These are phyloP conservation scores for Chenopodium suecicum DNA, from an alignment of 148 eudicot species.

Conservation along the genomic window DNA sequence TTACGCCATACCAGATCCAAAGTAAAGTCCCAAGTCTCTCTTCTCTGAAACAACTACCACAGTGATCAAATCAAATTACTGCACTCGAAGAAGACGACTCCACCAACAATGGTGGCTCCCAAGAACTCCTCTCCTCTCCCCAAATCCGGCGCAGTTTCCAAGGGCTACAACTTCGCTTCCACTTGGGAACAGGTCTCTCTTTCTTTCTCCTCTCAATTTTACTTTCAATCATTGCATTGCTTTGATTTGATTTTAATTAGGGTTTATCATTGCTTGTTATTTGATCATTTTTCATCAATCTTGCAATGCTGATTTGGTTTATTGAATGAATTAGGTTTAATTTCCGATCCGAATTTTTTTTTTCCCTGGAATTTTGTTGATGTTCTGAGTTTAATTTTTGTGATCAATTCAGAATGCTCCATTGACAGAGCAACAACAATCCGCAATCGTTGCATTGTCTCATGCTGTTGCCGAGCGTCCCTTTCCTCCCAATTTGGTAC, in stretches of 20 bases:
- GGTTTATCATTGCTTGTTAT: not conserved
- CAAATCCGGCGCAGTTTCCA: conserved; percentile 73
- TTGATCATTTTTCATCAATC: not conserved
- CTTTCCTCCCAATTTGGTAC: conserved; percentile 74
- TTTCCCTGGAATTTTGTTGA: not conserved
- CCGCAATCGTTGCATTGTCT: conserved; percentile 79
- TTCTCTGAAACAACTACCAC: no score
- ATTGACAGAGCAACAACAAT: conserved; percentile 87
- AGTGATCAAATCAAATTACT: no score
- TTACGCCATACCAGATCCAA: no score
- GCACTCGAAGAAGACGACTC: not conserved
- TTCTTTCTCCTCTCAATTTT: conserved; percentile 7
- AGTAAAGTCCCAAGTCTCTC: no score
- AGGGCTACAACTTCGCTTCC: conserved; percentile 87
- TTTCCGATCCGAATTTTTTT: conserved; percentile 17
- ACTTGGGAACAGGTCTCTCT: conserved; percentile 84
- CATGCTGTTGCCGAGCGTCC: conserved; percentile 96
- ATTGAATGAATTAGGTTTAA: not conserved
- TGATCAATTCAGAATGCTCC: conserved; percentile 71
- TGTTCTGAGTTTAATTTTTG: not conserved
- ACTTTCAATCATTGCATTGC: not conserved
- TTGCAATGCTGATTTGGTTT: conserved; percentile 6
- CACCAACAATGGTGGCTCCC: conserved; percentile 31
- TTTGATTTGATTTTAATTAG: conserved; percentile 3
- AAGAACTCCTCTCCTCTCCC: conserved; percentile 43